Base-by-base conservation (phyloP, 1,139 yeast genomes). In the Suhomyces anneliseae region DNA sequence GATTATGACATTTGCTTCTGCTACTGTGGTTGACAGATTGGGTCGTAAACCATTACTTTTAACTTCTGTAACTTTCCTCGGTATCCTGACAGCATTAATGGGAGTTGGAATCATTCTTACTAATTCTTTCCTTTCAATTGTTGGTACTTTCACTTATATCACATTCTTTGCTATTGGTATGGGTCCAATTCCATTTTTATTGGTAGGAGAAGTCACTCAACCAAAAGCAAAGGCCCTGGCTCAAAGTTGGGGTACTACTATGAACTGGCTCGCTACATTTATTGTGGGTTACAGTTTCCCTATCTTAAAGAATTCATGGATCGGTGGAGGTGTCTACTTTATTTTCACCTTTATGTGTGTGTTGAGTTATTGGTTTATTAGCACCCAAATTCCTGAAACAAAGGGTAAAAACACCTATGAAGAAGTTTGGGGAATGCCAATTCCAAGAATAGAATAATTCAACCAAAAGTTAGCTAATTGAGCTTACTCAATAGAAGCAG, bases 181-280 rank as follows among this genome's bases (percentile, higher is more conserved):
- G 51, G 99, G 99, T 0, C 98, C 99, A 11, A 89, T 93, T 44
- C 98, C 99, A 33, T 92, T 92, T 68, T 70, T 92, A 54, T 69
- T 92, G 49, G 86, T 93, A n/a, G 82, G 96, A 8, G 98, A 93
- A 63, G 83, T 92, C 15, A 86, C 96, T 0, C 95, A 90, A 49
- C 73, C 81, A 2, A 81, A 81, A 47, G 95, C 93, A 4, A 86
- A 83, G 49, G 95, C 92, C 2, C 75, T 83, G 42, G 97, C 98
- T 1, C 99, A 93, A 66, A 85, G 96, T 61, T 85, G 90, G 76
- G 98, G 96, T 8, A 88, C 95, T 0, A 82, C 90, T 10, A 81
- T 90, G 72, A 93, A 92, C 65, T 92, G 98, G 97, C 58, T 87
- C 9, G 87, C 96, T 6, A 90, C 97, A 0, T 92, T 93, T 59